These are phyloP conservation scores for Nakazawaea ishiwadae DNA, from an alignment of 805 yeast genomes.

Conservation along the genomic window DNA sequence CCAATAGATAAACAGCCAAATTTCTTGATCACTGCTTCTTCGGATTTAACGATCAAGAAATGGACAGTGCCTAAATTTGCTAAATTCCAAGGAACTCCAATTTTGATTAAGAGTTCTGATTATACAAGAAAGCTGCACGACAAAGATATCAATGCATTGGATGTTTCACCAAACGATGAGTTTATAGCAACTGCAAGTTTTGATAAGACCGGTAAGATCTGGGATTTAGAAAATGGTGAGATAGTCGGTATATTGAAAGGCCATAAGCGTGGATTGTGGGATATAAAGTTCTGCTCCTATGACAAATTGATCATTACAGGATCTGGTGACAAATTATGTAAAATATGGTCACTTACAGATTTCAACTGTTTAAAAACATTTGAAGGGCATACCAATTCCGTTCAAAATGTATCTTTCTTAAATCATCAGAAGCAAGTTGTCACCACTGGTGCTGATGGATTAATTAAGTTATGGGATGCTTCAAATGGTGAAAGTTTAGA, in stretches of 20 bases:
- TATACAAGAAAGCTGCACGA: slow-evolving; percentile 96
- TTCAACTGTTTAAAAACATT: slow-evolving; percentile 74
- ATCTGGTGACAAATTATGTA: slow-evolving; percentile 90
- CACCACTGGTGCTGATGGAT: slow-evolving; percentile 91
- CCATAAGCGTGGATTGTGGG: slow-evolving; percentile 95
- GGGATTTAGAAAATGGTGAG: slow-evolving; percentile 88
- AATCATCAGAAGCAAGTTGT: slow-evolving; percentile 63
- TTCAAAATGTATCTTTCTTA: slow-evolving; percentile 74
- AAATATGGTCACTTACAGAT: slow-evolving; percentile 83
- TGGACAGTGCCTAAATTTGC: slow-evolving; percentile 63
- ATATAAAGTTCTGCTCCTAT: slow-evolving; percentile 72
- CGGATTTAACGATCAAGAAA: slow-evolving; percentile 79
- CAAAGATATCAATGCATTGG: slow-evolving; percentile 88
- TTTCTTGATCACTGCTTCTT: slow-evolving; percentile 77
- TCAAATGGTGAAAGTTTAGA: slow-evolving; percentile 69
- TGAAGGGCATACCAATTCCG: slow-evolving; percentile 93
- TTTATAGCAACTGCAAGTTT: slow-evolving; percentile 90
- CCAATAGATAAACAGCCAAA: slow-evolving; percentile 43
- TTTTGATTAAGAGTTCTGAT: slow-evolving; percentile 55
- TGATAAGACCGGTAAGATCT: slow-evolving; percentile 86
- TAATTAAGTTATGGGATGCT: slow-evolving; percentile 86
- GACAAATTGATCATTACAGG: slow-evolving; percentile 77
- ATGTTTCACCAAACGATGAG: slow-evolving; percentile 86
- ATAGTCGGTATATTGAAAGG: slow-evolving; percentile 79
- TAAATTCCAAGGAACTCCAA: slow-evolving; percentile 18